Percentiles rank a stretch among this genome's conserved stretches.
These are phyloP conservation scores for Fusarium anthophilum DNA, from an alignment of 2,329 filamentous ascomycete genomes.

Conservation along the genomic window DNA sequence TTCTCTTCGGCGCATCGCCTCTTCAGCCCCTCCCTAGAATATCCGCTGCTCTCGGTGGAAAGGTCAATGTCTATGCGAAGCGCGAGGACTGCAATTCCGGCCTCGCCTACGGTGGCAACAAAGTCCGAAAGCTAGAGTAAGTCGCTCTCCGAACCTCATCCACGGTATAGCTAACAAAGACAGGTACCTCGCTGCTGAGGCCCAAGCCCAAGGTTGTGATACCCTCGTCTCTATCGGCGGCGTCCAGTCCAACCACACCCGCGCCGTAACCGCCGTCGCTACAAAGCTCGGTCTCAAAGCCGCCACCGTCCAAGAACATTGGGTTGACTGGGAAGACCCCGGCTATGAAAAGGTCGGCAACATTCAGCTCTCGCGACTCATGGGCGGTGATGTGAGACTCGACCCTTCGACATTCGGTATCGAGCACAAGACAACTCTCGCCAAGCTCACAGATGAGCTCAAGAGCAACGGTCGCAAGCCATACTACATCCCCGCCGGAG, in stretches of 20 bases:
- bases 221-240: conserved; percentile 74
- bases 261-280: conserved; percentile 71
- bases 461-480: conserved; percentile 64
- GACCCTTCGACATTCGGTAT: conserved; percentile 72
- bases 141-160: background rate
- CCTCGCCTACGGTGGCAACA: conserved; percentile 75
- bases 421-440: conserved; percentile 71
- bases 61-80: conserved; percentile 74
- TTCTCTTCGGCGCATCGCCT: conserved; percentile 74
- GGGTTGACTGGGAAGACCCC: conserved; percentile 70
- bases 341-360: conserved; percentile 74
- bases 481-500: conserved; percentile 78
- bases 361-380: conserved; percentile 74
- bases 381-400: conserved; percentile 71
- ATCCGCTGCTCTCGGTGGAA: conserved; percentile 66
- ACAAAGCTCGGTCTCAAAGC: conserved; percentile 65
- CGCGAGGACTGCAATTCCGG: conserved; percentile 76
- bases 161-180: background rate
- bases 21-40: conserved; percentile 74
- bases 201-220: conserved; percentile 63
- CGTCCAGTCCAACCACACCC: conserved; percentile 76
- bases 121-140: conserved; percentile 73
- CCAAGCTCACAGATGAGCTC: conserved; percentile 63
- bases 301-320: conserved; percentile 70
- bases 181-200: conserved; percentile 72